Evolutionary conservation across 352 stramenopile species (phyloP).

Genomic region (Phytophthora sp.): DNA sequence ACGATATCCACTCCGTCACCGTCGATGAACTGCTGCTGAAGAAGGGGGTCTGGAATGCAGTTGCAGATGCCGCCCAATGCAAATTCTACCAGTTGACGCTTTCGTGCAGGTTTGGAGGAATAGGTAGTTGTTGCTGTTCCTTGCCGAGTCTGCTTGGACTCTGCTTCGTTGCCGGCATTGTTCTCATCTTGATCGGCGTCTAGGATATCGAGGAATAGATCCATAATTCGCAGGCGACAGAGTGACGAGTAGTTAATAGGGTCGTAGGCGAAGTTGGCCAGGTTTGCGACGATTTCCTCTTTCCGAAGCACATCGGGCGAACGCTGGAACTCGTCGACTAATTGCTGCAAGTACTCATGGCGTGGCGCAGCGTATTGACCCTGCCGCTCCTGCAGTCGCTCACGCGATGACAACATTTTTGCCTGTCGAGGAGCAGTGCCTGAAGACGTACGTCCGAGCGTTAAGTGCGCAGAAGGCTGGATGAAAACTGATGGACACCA

Average conservation of each 20-base stretch:
- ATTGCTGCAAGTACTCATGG: conserved; percentile 79
- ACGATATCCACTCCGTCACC: conserved; percentile 54
- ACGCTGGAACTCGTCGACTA: conserved; percentile 78
- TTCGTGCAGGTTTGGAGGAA: conserved; percentile 8
- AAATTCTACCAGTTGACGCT: conserved; percentile 62
- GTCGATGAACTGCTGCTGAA: conserved; percentile 65
- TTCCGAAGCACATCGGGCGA: conserved; percentile 62
- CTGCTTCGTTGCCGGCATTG: neutral
- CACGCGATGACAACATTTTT: conserved; percentile 69
- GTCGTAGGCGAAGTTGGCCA: conserved; percentile 88
- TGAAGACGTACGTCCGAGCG: no score
- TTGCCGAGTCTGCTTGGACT: conserved; percentile 12
- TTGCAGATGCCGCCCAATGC: conserved; percentile 81
- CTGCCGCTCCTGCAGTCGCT: conserved; percentile 65
- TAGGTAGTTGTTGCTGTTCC: conserved; percentile 3
- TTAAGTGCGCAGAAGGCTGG: neutral
- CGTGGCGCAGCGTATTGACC: conserved; percentile 69
- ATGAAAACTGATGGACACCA: conserved; percentile 2
- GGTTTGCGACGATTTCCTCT: conserved; percentile 78
- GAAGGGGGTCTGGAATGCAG: conserved; percentile 60
- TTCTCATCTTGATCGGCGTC: conserved; percentile 46
- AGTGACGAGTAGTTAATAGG: conserved; percentile 82
- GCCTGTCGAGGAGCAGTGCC: no score
- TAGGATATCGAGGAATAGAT: conserved; percentile 82
- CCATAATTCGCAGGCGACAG: conserved; percentile 61